These are phyloP conservation scores for Chalciporus sp. DNA, from an alignment of 1,284 basidiomycete genomes.

Conservation along the genomic window DNA sequence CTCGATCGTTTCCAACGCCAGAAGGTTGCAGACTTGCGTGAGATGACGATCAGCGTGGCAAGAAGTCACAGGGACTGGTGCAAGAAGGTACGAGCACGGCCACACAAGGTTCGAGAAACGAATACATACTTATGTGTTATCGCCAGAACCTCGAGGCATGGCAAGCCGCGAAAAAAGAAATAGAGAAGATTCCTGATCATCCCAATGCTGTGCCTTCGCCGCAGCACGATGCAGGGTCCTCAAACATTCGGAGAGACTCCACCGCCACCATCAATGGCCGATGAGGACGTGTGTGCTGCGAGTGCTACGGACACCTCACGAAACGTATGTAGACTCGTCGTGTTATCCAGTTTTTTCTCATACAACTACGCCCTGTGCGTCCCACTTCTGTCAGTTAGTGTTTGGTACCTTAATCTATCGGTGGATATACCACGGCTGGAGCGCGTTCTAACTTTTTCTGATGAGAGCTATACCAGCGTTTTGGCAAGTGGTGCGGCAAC, in stretches of 20 bases:
- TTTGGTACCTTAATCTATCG: conserved; percentile 28
- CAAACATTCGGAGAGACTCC: conserved; percentile 58
- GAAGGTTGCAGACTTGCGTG: conserved; percentile 93
- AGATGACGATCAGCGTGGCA: conserved; percentile 91
- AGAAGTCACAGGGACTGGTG: conserved; percentile 94
- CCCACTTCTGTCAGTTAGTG: conserved; percentile 15
- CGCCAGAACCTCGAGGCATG: conserved; percentile 91
- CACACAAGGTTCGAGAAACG: conserved; percentile 5
- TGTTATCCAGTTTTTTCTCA: conserved; percentile 5
- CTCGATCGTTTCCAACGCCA: conserved; percentile 98
- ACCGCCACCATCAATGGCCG: conserved; percentile 56
- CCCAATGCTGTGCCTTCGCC: conserved; percentile 66
- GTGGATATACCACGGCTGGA: conserved; percentile 25
- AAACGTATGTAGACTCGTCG: conserved; percentile 18
- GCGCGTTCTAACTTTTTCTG: conserved; percentile 2
- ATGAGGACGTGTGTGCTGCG: conserved; percentile 30
- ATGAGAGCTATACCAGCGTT: too few species aligned
- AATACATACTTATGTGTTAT: conserved; percentile 15
- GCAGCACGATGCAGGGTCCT: conserved; percentile 36
- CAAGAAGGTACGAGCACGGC: conserved; percentile 79
- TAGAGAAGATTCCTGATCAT: conserved; percentile 86
- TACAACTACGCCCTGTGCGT: conserved; percentile 4
- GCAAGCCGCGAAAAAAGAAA: conserved; percentile 93
- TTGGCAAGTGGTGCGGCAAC: too few species aligned
- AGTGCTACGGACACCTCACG: conserved; percentile 5